Evolutionary conservation across 257 asterid species (phyloP).

Genomic region (Euphrasia confusa): DNA sequence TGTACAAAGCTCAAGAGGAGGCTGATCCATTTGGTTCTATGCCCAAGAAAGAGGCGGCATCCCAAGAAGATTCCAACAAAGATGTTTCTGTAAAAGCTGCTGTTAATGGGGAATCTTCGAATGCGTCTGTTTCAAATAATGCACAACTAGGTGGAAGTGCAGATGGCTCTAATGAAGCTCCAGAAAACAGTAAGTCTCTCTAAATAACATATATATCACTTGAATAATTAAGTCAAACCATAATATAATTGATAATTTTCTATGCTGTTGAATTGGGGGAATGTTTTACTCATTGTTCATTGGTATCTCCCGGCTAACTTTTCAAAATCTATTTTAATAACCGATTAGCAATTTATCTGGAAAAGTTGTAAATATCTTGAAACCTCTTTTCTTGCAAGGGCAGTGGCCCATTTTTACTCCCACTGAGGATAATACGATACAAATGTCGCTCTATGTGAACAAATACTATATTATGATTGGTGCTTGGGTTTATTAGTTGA

Average conservation of each 20-base stretch:
- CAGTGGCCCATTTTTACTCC: neutral
- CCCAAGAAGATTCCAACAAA: constrained; percentile 49
- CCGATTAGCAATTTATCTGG: neutral
- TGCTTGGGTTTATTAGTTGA: constrained; percentile 28
- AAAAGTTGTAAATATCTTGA: neutral
- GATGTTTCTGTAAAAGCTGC: constrained; percentile 49
- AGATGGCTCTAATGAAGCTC: constrained; percentile 30
- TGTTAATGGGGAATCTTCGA: constrained; percentile 54
- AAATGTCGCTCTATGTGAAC: constrained; percentile 6
- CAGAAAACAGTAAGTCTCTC: constrained; percentile 38
- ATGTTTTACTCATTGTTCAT: constrained; percentile 2
- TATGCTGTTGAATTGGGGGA: constrained; percentile 15
- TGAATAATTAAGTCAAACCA: neutral
- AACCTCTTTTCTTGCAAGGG: constrained; percentile 5
- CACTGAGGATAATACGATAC: neutral
- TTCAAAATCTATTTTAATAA: neutral
- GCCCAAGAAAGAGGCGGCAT: constrained; percentile 62
- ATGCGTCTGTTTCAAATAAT: constrained; percentile 44
- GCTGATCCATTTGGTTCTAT: constrained; percentile 83
- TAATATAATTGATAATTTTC: constrained; percentile 8
- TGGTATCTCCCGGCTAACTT: constrained; percentile 1
- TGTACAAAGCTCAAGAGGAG: constrained; percentile 87
- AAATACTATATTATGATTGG: constrained; percentile 1
- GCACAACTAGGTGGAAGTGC: constrained; percentile 41
- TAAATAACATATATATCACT: neutral